Base-by-base conservation (phyloP, 805 yeast species). In the Candida sanyiensis region DNA sequence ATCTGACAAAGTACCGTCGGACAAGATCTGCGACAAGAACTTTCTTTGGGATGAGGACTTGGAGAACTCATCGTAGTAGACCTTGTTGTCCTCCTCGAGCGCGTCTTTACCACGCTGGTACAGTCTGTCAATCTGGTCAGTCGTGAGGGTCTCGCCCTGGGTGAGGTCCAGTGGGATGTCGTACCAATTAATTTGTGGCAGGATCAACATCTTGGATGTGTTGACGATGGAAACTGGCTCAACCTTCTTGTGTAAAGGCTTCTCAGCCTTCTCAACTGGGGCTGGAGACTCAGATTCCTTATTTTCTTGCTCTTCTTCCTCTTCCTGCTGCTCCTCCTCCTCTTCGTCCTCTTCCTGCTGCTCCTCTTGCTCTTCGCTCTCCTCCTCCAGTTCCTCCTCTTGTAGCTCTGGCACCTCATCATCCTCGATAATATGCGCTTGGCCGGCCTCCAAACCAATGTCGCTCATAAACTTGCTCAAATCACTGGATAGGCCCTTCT, bases 1-100 rank as follows among this genome's bases (percentile, higher is more conserved):
- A 80, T 93, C 98, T 52, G 79, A 82, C 51, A 90, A 70, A 0
- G 98, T 93, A 84, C 98, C 98, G 49, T 78, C 82, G 6, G 88
- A 72, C 53, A 93, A 73, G 50, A 93, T 82, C 62, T 90, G 94
- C 1, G 90, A 74, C 69, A 87, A 76, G 60, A 90, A 90, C 69
- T 85, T 82, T 57, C 77, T 80, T 66, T 84, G 96, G 6, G 94
- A 83, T 28, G 82, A 77, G 40, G 80, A 74, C 47, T 78, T 78
- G 39, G 83, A 75, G 57, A 81, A 81, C 57, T 82, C 94, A 44
- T 78, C 80, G 45, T 75, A 71, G 58, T 84, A 90, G 0, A 69
- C 53, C 41, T 73, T 70, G 59, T 86, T 87, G 43, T 93, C 97
- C 13, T 65, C 62, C 38, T 82, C 83, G 18, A 86, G 64, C 15